phyloP scores from a whole-genome alignment of 257 asterid genomes.

The Haberlea rhodopensis region DNA sequence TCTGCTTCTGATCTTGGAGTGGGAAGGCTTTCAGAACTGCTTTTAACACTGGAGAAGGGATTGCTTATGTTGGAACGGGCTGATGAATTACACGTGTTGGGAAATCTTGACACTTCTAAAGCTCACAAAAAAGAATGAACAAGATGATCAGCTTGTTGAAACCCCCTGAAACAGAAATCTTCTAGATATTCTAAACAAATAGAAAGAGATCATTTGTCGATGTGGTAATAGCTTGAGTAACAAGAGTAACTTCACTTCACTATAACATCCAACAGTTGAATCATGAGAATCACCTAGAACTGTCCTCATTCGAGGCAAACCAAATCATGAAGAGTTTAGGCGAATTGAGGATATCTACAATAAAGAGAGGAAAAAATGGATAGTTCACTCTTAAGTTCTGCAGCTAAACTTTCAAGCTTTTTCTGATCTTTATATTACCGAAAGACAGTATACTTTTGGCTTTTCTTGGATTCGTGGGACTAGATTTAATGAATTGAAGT shows the following conservation, averaged over 20 bases:
- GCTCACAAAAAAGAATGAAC: constrained; percentile 14
- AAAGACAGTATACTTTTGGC: too few species aligned
- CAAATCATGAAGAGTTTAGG: too few species aligned
- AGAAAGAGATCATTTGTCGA: not conserved
- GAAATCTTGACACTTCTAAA: constrained; percentile 48
- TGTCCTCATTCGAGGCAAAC: too few species aligned
- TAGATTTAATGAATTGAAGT: too few species aligned
- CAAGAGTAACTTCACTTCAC: not conserved
- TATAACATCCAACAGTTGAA: too few species aligned
- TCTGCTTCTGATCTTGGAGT: constrained; percentile 90
- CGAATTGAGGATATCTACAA: too few species aligned
- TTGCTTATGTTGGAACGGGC: constrained; percentile 50
- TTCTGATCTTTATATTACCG: too few species aligned
- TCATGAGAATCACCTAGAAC: too few species aligned
- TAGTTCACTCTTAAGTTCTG: too few species aligned
- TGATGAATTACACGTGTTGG: constrained; percentile 51
- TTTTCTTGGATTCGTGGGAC: too few species aligned
- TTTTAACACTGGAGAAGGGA: constrained; percentile 55
- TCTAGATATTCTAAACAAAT: not conserved
- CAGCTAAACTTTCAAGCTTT: too few species aligned
- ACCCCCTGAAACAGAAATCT: constrained; percentile 15
- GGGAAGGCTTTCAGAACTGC: constrained; percentile 60
- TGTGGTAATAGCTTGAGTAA: not conserved
- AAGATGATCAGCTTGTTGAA: constrained; percentile 10
- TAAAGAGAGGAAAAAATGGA: too few species aligned